A percentile compares a stretch with the other conserved stretches of the same genome.
Evolutionary conservation across 2,329 filamentous ascomycete genomes (phyloP).

Genomic region (Alternaria triticina): DNA sequence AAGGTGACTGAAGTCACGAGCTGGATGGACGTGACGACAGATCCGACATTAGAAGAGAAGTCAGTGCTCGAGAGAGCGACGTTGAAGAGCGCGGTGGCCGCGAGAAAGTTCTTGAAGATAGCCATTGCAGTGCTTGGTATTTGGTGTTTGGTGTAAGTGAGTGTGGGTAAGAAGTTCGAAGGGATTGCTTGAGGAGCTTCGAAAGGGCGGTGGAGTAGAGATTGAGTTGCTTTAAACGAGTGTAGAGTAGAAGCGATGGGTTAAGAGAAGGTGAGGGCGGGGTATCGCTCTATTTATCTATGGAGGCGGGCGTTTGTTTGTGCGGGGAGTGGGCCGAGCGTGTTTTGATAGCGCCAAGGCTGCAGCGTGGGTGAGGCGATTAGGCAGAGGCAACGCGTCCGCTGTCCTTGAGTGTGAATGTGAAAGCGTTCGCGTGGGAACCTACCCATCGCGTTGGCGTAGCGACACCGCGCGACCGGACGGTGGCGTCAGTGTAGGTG

Average conservation of each 20-base stretch:
- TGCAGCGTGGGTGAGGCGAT: not conserved
- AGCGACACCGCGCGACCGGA: not conserved
- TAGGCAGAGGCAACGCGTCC: not conserved
- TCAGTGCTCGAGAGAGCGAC: conserved; percentile 5
- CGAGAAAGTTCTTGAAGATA: conserved; percentile 7
- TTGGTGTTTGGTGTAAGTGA: not conserved
- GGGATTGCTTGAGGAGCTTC: not conserved
- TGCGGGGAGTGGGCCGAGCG: conserved; percentile 4
- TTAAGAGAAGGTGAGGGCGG: not conserved
- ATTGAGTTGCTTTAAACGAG: not conserved
- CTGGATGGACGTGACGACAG: conserved; percentile 6
- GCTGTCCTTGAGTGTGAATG: not conserved
- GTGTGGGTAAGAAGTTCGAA: conserved; percentile 1
- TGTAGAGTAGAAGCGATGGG: not conserved
- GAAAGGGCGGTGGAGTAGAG: not conserved
- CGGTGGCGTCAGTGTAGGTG: not conserved
- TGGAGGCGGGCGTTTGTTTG: conserved; percentile 1
- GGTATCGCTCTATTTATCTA: conserved; percentile 2
- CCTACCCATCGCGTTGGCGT: not conserved
- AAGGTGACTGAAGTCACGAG: conserved; percentile 1
- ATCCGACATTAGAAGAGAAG: not conserved
- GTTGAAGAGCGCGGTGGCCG: conserved; percentile 8
- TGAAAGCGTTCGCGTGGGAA: not conserved
- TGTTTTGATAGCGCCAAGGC: not conserved
- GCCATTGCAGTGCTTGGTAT: conserved; percentile 6